Evolutionary conservation across 2,329 filamentous ascomycete genomes (phyloP).

Genomic region (Emmonsiellopsis sp.): DNA sequence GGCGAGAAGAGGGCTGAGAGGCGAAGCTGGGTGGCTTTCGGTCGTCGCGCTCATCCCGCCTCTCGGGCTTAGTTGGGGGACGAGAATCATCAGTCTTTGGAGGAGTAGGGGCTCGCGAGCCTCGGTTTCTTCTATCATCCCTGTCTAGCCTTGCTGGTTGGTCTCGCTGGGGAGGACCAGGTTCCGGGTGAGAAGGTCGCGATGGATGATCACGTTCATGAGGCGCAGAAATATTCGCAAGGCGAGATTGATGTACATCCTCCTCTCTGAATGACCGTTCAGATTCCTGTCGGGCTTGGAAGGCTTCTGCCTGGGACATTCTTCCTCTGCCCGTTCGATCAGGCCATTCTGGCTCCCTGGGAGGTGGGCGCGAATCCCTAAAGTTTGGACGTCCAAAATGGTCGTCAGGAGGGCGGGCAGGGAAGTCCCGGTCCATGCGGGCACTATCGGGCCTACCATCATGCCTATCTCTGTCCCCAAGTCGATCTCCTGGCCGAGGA

Average conservation of each 20-base stretch:
- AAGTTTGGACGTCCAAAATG: slow-evolving; percentile 26
- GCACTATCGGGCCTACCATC: slow-evolving; percentile 12
- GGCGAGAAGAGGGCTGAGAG: slow-evolving; percentile 19
- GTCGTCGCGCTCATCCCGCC: slow-evolving; percentile 28
- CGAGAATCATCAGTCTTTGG: slow-evolving; percentile 11
- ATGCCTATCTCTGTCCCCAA: slow-evolving; percentile 19
- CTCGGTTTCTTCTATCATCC: slow-evolving; percentile 12
- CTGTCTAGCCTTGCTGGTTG: slow-evolving; percentile 7
- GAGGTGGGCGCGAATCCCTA: slow-evolving; percentile 24
- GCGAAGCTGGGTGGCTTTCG: slow-evolving; percentile 21
- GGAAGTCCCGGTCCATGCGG: slow-evolving; percentile 21
- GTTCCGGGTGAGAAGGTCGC: slow-evolving; percentile 3
- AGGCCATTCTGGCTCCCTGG: slow-evolving; percentile 27
- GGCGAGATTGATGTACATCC: slow-evolving; percentile 20
- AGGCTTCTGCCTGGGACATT: slow-evolving; percentile 18
- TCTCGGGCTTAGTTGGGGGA: slow-evolving; percentile 9
- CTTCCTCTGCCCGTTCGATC: slow-evolving; percentile 28
- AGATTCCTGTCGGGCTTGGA: slow-evolving; percentile 15
- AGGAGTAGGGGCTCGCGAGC: slow-evolving; percentile 13
- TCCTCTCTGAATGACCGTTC: slow-evolving; percentile 14
- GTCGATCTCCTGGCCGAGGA: slow-evolving; percentile 23
- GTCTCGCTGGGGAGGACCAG: slow-evolving; percentile 6
- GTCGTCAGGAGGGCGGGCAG: slow-evolving; percentile 27
- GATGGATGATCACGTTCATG: slow-evolving; percentile 6
- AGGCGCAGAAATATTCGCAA: slow-evolving; percentile 1